These are phyloP conservation scores for Calonectria hongkongensis DNA, from an alignment of 2,329 filamentous ascomycete genomes.

Conservation along the genomic window DNA sequence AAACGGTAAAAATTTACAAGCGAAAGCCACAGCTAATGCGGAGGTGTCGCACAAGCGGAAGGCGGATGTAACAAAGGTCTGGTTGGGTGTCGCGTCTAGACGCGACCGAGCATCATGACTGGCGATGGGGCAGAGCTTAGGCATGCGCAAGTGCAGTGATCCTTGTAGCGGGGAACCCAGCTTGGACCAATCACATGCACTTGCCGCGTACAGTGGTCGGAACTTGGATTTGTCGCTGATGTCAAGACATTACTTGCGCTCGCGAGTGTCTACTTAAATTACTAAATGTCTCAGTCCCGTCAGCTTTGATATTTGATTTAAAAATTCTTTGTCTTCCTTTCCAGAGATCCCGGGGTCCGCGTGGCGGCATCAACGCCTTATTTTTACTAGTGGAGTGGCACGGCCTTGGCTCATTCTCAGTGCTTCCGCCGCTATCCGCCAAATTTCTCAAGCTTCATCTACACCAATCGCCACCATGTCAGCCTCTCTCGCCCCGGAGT, in stretches of 20 bases:
- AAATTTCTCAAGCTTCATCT: slow-evolving; percentile 49
- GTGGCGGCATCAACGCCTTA: slow-evolving; percentile 1
- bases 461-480: slow-evolving; percentile 78
- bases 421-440: slow-evolving; percentile 31
- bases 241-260: neutral
- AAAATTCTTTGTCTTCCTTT: neutral
- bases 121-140: slow-evolving; percentile 39
- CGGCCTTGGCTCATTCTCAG: slow-evolving; percentile 39
- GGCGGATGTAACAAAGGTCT: slow-evolving; percentile 15
- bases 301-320: too few relatives aligned
- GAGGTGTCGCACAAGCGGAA: neutral
- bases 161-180: slow-evolving; percentile 43
- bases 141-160: slow-evolving; percentile 36
- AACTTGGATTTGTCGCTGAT: neutral
- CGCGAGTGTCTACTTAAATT: neutral
- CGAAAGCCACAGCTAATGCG: slow-evolving; percentile 6
- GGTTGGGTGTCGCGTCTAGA: slow-evolving; percentile 42
- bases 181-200: slow-evolving; percentile 46
- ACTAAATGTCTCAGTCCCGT: neutral
- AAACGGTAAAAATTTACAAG: neutral
- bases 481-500: slow-evolving; percentile 94
- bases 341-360: neutral
- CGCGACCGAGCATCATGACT: slow-evolving; percentile 28
- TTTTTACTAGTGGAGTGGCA: slow-evolving; percentile 45
- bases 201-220: slow-evolving; percentile 26